Conservation (phyloP, 371 early-diverging fungal genomes). For the Rhizopus arrhizus region DNA sequence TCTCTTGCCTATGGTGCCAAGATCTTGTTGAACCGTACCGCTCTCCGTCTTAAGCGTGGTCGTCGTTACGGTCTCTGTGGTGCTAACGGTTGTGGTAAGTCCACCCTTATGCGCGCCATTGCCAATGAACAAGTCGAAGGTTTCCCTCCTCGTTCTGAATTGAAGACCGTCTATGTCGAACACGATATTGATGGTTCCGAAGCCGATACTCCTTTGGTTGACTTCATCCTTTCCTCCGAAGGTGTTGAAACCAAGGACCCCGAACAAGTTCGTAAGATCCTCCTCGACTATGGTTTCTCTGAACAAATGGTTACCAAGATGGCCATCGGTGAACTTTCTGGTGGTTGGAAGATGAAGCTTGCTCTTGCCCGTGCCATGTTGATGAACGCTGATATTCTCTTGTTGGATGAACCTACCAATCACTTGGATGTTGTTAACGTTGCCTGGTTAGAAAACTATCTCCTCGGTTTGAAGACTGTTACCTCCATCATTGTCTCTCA, state of each 20-base stretch:
- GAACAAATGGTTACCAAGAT: constrained; percentile 63
- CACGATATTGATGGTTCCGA: constrained; percentile 78
- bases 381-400: constrained; percentile 79
- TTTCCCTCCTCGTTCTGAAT: constrained; percentile 73
- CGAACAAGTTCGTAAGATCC: constrained; percentile 58
- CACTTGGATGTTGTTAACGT: constrained; percentile 85
- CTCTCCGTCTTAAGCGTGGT: constrained; percentile 74
- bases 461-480: constrained; percentile 66
- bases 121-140: constrained; percentile 73
- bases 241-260: constrained; percentile 56
- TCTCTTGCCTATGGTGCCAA: constrained; percentile 82
- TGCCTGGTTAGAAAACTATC: constrained; percentile 81
- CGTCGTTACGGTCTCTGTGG: constrained; percentile 83
- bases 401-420: constrained; percentile 92
- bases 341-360: constrained; percentile 91
- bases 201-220: constrained; percentile 65
- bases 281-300: constrained; percentile 70
- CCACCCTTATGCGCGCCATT: constrained; percentile 87
- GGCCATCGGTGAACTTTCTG: constrained; percentile 76
- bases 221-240: constrained; percentile 63
- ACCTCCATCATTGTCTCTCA: constrained; percentile 88
- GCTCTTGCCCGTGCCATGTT: constrained; percentile 84
- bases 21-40: constrained; percentile 79
- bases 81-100: constrained; percentile 86
- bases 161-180: constrained; percentile 76